Percentiles rank a stretch among this genome's conserved stretches.
Conservation (phyloP, 306 rosid species). For the Cyamopsis tetragonoloba region DNA sequence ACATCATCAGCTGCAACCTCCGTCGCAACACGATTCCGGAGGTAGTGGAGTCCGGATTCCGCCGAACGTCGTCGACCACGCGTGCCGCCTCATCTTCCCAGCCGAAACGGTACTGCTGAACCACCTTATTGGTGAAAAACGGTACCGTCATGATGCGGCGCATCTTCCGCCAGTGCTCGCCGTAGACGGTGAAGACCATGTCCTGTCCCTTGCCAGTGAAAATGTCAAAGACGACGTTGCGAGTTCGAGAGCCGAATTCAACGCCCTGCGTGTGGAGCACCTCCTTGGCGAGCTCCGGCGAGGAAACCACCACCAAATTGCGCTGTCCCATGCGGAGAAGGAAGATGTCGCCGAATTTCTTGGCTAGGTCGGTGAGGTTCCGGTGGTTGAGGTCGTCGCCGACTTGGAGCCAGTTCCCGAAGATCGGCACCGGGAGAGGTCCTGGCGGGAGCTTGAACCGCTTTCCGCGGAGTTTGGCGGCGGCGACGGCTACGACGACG, state of each 20-base stretch:
- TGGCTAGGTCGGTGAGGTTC: constrained; percentile 69
- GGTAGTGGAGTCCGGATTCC: constrained; percentile 46
- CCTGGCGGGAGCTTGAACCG: constrained; percentile 75
- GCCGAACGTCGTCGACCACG: constrained; percentile 69
- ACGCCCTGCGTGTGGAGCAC: constrained; percentile 81
- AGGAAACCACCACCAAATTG: constrained; percentile 65
- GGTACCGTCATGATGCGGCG: constrained; percentile 83
- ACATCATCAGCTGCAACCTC: constrained; percentile 76
- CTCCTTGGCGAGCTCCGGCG: constrained; percentile 74
- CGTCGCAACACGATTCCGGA: constrained; percentile 51
- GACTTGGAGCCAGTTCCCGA: constrained; percentile 92
- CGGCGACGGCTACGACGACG: constrained; percentile 34
- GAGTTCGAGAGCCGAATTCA: constrained; percentile 76
- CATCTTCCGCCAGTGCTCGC: constrained; percentile 90
- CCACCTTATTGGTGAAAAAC: constrained; percentile 80
- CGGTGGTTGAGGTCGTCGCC: constrained; percentile 86
- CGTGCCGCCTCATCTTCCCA: constrained; percentile 69
- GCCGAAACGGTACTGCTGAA: constrained; percentile 64
- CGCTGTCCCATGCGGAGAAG: constrained; percentile 84
- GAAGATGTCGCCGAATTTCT: constrained; percentile 60
- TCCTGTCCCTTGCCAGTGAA: constrained; percentile 86
- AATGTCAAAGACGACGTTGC: constrained; percentile 77
- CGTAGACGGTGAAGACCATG: constrained; percentile 88
- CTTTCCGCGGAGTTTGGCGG: constrained; percentile 64
- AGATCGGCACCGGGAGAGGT: constrained; percentile 64